These are phyloP conservation scores for Plasmodium fragile DNA, from an alignment of 169 alveolate genomes.

Conservation along the genomic window DNA sequence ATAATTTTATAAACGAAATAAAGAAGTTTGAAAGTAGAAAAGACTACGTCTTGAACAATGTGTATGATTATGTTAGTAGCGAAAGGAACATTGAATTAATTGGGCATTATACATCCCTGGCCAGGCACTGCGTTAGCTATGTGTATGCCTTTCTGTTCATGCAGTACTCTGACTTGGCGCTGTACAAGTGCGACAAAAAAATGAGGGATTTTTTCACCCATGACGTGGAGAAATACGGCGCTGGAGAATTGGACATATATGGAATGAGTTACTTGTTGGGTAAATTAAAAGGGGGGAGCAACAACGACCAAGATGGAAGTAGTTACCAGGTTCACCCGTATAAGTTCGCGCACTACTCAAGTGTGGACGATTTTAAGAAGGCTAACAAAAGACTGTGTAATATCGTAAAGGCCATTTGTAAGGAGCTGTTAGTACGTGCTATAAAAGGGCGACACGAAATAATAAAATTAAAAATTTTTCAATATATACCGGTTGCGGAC, in stretches of 20 bases:
- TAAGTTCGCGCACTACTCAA: neutral
- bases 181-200: slow-evolving; percentile 40
- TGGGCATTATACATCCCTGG: slow-evolving; percentile 18
- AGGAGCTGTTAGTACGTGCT: slow-evolving; percentile 8
- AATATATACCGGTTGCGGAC: slow-evolving; percentile 30
- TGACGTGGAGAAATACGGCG: neutral
- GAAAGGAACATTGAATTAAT: slow-evolving; percentile 44
- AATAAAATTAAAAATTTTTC: slow-evolving; percentile 50
- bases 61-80: slow-evolving; percentile 45
- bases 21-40: slow-evolving; percentile 61
- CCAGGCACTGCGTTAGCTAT: slow-evolving; percentile 44
- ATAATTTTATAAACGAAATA: slow-evolving; percentile 46
- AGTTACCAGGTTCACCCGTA: neutral
- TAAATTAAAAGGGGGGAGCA: neutral
- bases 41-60: slow-evolving; percentile 41
- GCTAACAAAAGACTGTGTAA: slow-evolving; percentile 18
- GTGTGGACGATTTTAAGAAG: slow-evolving; percentile 28
- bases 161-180: slow-evolving; percentile 40
- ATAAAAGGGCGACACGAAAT: slow-evolving; percentile 27
- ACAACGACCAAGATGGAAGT: neutral
- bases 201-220: slow-evolving; percentile 14
- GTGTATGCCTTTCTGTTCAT: slow-evolving; percentile 41
- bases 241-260: neutral
- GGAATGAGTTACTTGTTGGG: neutral
- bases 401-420: slow-evolving; percentile 35